Evolutionary conservation across 805 yeast genomes (phyloP), one percentile per base, ranked within the genome.

Genomic region (Nakazawaea wyomingensis): DNA sequence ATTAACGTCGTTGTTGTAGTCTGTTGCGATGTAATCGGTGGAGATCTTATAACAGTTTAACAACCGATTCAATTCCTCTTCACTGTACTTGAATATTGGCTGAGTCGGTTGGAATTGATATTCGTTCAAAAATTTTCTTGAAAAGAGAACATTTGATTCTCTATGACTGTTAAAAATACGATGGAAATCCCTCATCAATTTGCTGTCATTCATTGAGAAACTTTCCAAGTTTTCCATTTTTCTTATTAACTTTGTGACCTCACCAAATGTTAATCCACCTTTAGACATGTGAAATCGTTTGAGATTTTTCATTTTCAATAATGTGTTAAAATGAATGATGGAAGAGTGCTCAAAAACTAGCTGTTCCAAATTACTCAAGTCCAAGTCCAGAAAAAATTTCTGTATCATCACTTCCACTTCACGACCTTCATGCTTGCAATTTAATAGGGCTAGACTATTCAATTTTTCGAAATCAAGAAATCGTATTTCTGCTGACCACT

Each of bases 71-170:
- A 44, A 19, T 31, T 44, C 43, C 11, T 38, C 39, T 17, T 34
- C 39, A 10, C 39, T 28, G 18, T 39, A 39, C 29, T 44, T 44
- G 37, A 39, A 44, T 3, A 24, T 39, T 8, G 47, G 47, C n/a
- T 34, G 43, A 2, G 47, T 44, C 7, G 47, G 47, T 19, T 39
- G 42, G 35, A 44, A 44, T 31, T 44, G 47, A 24, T 44, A 44
- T 10, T 38, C 40, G 19, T 20, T 39, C 14, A 44, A 26, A 21
- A 44, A 44, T 9, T 34, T 20, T 34, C 43, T 27, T 20, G 47
- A 39, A 20, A 44, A 44, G 10, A 39, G 28, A 1, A 34, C 43
- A 21, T 44, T 44, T n/a, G 47, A 38, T 19, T 39, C 43, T n/a
- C 34, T 18, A 29, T 44, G 47, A 31, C 33, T 39, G 20, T 35